Evolutionary conservation across 352 stramenopile species (phyloP), one percentile per base, ranked within the genome.

Genomic region (Phytophthora syringae): DNA sequence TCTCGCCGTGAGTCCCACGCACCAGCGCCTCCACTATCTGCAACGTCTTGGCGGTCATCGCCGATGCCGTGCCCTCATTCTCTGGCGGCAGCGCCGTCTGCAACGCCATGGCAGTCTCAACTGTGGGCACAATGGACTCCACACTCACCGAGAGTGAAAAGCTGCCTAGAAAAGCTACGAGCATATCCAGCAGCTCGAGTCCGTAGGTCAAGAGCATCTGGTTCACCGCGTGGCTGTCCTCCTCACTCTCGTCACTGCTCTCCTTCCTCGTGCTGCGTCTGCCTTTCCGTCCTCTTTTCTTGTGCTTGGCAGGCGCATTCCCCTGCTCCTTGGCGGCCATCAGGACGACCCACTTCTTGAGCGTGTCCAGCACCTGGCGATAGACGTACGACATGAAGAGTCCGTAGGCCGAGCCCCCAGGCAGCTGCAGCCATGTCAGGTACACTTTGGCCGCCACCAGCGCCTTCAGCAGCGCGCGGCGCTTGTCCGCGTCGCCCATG

Each of bases 381-480:
- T 94, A 96, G 39, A 95, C 80, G 43, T 88, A 94, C 12, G 88
- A 72, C 81, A 95, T 94, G 65, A 95, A 96, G 2, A 96, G 51
- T 0, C 88, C 84, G 48, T 95, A 94, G 2, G 88, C 87, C 0
- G 86, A 84, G 0, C 85, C 86, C n/a, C 87, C 86, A 7, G 86
- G 88, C 27, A 95, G 50, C 60, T 94, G 86, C 15, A 96, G 63
- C 88, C 88, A 96, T 32, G 66, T 69, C 7, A 96, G 55, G 42
- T 96, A 96, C 4, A 90, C 60, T 52, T 92, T 93, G 11, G 83
- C 72, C 7, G 85, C 88, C 27, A 92, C 64, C 5, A 94, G 57
- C 24, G 84, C 86, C 56, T 85, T 90, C 13, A 78, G 48, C 27
- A 93, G 65, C 30, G 72, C 79, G 9, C 67, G 30, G 7, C 68